Conservation (phyloP, 164 flowering plant species). For the Magnolia sinica region DNA sequence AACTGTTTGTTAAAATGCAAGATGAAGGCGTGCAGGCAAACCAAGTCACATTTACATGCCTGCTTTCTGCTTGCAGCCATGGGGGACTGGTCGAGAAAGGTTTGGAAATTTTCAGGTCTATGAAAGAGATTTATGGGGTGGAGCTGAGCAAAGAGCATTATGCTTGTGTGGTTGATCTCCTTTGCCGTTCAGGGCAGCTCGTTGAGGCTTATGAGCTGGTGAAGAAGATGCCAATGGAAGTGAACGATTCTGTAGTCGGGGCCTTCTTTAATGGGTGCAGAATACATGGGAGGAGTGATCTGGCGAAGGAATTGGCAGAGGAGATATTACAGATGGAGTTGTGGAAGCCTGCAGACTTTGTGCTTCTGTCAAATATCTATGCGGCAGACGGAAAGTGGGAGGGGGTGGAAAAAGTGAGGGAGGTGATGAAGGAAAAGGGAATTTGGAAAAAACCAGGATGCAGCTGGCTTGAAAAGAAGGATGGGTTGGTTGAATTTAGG, state of each 20-base stretch:
- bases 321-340: conserved; percentile 30
- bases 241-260: conserved; percentile 52
- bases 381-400: conserved; percentile 66
- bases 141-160: conserved; percentile 52
- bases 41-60: conserved; percentile 51
- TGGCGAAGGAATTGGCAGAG: conserved; percentile 47
- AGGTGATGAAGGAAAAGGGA: conserved; percentile 51
- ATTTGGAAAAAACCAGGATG: conserved; percentile 42
- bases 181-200: conserved; percentile 58
- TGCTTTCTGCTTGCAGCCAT: conserved; percentile 74
- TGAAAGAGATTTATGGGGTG: conserved; percentile 33
- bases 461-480: conserved; percentile 35
- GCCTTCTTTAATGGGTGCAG: conserved; percentile 71
- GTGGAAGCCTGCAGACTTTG: conserved; percentile 46
- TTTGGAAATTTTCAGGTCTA: conserved; percentile 40
- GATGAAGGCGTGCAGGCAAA: conserved; percentile 40
- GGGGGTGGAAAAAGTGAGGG: conserved; percentile 53
- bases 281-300: conserved; percentile 53
- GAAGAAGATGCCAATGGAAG: conserved; percentile 32
- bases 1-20: conserved; percentile 55
- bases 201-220: conserved; percentile 57
- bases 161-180: conserved; percentile 59
- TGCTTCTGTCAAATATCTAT: conserved; percentile 60
- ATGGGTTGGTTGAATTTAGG: conserved; percentile 12
- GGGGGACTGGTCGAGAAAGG: conserved; percentile 58